Base-by-base conservation (phyloP, 495 filamentous ascomycete species). In the Lophium mytilinum region DNA sequence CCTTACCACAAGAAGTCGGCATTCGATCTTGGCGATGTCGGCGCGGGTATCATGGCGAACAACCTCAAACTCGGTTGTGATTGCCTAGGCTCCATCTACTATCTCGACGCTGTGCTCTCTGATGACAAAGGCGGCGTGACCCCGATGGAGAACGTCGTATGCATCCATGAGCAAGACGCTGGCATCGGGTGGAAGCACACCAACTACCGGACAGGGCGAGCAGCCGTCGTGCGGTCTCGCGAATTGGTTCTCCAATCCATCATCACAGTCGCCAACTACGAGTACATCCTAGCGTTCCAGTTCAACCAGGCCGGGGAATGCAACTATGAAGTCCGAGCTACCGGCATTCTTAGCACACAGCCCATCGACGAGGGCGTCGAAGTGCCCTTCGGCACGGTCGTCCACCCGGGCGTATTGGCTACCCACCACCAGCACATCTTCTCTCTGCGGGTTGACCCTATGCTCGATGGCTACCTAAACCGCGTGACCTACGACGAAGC, bases 391-490 rank as follows among this genome's bases (percentile, higher is more conserved):
- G 90, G 90, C 42, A 96, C 90, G 1, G 78, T 91, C 35, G 88
- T 96, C 8, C 85, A 89, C 56, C 90, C 90, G 0, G 90, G 90
- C 0, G 89, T 90, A 9, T 80, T 96, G 47, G 89, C 71, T 52
- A 53, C 82, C 53, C 81, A 81, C 67, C 90, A 96, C 61, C 90
- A 96, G 64, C 90, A 96, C 72, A 87, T 95, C 69, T 93, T 96
- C 72, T 89, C 86, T 2, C 81, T 95, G 1, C 86, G 90, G 12
- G 76, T 96, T 14, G 90, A 96, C 68, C 90, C 90, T 6, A 80
- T 81, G 41, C 77, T 95, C 53, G 89, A 88, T 56, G 91, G 89
- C 2, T 81, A 81, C 60, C 72, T 77, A 43, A 90, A 90, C 66
- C 78, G 82, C 3, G 67, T 89, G 33, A 82, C 83, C 42, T 84